Evolutionary conservation across 768 basidiomycete species (phyloP), one percentile per base, ranked within the genome.

Genomic region (Tremella fuciformis): DNA sequence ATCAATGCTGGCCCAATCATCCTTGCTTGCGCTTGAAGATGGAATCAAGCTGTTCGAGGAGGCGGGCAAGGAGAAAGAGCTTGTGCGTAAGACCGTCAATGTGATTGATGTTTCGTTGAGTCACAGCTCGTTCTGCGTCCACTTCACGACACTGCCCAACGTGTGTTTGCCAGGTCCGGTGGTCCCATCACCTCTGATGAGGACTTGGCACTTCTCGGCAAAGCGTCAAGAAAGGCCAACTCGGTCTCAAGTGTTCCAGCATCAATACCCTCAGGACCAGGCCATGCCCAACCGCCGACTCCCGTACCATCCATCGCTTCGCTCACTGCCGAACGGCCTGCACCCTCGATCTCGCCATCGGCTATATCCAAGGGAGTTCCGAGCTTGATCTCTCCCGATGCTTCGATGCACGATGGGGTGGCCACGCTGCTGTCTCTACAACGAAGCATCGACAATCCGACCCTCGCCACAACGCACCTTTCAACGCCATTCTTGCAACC

Each of bases 21-120:
- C 49, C 16, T 22, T 62, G 34, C 22, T 54, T 7, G 60, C 60
- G 19, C 38, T 62, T 18, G 60, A 62, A 29, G 56, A 54, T 1
- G 60, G 60, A 8, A 53, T 62, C n/a, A 48, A 40, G 37, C 51
- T 62, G 15, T 62, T 62, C 24, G 56, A 58, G 38, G 18, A 39
- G 15, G 56, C 60, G 15, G 19, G 50, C 18, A 57, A 50, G 24
- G 9, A 29, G 16, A 57, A 62, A 21, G 60, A 62, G 50, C 56
- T 47, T 26, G 60, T 62, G 34, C 42, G 60, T 44, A 9, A 18
- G 21, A 22, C 42, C 18, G 29, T 11, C 11, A 4, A n/a, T n/a
- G 4, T 34, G 29, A 11, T 34, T 34, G 6, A 29, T 37, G 38
- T n/a, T n/a, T 21, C 25, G n/a, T 22, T 46, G 42, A 46, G 7